Percentiles rank a stretch among this genome's conserved stretches.
These are phyloP conservation scores for Crepidotus variabilis DNA, from an alignment of 768 basidiomycete genomes.

Conservation along the genomic window DNA sequence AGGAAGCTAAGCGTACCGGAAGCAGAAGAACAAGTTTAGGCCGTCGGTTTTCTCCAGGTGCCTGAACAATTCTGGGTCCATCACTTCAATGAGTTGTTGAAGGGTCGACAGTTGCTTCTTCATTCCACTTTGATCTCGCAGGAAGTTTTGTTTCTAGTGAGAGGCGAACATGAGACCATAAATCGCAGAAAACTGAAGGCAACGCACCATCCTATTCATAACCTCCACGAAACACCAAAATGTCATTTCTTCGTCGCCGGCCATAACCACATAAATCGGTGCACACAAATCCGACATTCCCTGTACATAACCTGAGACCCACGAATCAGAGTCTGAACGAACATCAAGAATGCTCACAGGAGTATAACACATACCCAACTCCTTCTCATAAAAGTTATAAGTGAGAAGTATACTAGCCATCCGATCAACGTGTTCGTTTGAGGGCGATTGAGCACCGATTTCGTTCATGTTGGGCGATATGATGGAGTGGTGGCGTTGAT, in stretches of 20 bases:
- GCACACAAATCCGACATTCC: constrained; percentile 98
- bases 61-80: constrained; percentile 94
- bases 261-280: constrained; percentile 90
- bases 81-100: constrained; percentile 85
- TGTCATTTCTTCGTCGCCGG: constrained; percentile 82
- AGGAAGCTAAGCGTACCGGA: constrained; percentile 57
- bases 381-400: constrained; percentile 86
- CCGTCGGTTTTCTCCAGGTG: constrained; percentile 91
- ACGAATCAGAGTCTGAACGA: neutral
- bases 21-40: constrained; percentile 96
- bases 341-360: constrained; percentile 6
- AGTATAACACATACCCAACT: constrained; percentile 60
- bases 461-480: constrained; percentile 72
- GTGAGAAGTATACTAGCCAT: constrained; percentile 84
- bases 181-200: neutral
- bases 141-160: constrained; percentile 86
- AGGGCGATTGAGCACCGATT: constrained; percentile 83
- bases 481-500: constrained; percentile 55
- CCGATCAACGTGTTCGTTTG: constrained; percentile 90
- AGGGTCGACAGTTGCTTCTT: constrained; percentile 87
- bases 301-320: constrained; percentile 80
- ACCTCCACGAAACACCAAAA: constrained; percentile 97
- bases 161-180: constrained; percentile 4
- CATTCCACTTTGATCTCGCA: constrained; percentile 97
- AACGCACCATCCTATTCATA: constrained; percentile 90